phyloP scores from a whole-genome alignment of 2,329 filamentous ascomycete species.

The Neofusicoccum cordaticola region DNA sequence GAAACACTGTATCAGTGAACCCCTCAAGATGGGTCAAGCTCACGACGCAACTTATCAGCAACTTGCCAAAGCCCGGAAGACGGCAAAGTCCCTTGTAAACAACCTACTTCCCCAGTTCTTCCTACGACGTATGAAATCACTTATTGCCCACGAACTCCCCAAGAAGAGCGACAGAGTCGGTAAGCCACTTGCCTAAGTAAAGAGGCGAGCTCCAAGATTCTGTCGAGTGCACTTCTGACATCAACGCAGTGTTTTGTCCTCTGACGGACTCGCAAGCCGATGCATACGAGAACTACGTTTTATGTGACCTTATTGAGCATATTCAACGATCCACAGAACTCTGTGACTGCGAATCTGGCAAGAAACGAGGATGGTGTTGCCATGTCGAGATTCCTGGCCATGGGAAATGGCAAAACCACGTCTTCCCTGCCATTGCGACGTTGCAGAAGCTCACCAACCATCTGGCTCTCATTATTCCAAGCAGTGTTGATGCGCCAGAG shows the following conservation, averaged over 20 bases:
- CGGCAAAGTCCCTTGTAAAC: constrained; percentile 78
- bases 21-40: constrained; percentile 82
- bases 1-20: constrained; percentile 73
- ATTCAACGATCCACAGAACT: constrained; percentile 66
- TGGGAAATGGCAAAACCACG: constrained; percentile 67
- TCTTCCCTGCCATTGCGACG: constrained; percentile 80
- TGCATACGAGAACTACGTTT: constrained; percentile 81
- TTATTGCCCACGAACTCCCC: constrained; percentile 88
- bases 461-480: constrained; percentile 80
- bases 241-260: constrained; percentile 71
- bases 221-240: not conserved
- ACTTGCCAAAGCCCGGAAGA: constrained; percentile 75
- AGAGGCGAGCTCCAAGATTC: not conserved
- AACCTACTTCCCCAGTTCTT: constrained; percentile 90
- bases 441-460: constrained; percentile 91
- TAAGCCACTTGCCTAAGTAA: not conserved
- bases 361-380: constrained; percentile 81
- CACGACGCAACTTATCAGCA: constrained; percentile 85
- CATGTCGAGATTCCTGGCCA: constrained; percentile 56
- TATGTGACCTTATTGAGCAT: constrained; percentile 65
- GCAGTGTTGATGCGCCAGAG: constrained; percentile 59
- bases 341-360: constrained; percentile 69
- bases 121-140: constrained; percentile 83
- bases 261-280: constrained; percentile 76
- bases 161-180: constrained; percentile 89